phyloP scores from a whole-genome alignment of 345 rosid genomes.

The Syzygium jambos region DNA sequence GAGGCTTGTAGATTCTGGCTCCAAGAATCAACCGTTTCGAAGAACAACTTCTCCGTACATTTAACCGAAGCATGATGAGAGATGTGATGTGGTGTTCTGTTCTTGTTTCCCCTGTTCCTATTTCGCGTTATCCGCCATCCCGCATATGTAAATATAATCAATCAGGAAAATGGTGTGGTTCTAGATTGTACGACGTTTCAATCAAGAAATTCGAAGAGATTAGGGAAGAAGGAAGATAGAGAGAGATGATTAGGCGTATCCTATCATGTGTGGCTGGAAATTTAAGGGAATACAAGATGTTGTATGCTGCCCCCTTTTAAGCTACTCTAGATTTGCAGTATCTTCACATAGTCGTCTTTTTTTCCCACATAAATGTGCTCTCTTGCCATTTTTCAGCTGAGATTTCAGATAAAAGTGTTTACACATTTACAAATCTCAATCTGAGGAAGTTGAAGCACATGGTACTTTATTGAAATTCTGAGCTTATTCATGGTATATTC shows the following conservation, averaged over 20 bases:
- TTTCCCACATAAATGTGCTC: not conserved
- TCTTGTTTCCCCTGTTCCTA: not conserved
- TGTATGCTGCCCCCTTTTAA: not conserved
- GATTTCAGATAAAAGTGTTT: not conserved
- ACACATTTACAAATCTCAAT: not conserved
- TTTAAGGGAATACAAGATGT: not conserved
- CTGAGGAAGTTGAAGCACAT: not conserved
- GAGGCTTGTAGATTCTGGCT: constrained; percentile 37
- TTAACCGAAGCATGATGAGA: not conserved
- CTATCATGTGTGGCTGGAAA: not conserved
- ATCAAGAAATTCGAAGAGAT: not conserved
- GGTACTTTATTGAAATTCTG: not conserved
- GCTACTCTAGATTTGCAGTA: not conserved
- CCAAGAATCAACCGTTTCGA: not conserved
- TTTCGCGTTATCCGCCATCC: not conserved
- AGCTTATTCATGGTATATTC: not conserved
- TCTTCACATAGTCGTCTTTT: not conserved
- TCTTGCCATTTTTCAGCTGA: not conserved
- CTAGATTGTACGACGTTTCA: not conserved
- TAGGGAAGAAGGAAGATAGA: not conserved
- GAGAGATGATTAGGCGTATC: not conserved
- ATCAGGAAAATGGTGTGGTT: not conserved
- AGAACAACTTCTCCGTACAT: not conserved
- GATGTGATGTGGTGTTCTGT: not conserved
- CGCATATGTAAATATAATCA: not conserved